Conservation (phyloP, 202 grass and related monocot genomes). For the Panicum virgatum region DNA sequence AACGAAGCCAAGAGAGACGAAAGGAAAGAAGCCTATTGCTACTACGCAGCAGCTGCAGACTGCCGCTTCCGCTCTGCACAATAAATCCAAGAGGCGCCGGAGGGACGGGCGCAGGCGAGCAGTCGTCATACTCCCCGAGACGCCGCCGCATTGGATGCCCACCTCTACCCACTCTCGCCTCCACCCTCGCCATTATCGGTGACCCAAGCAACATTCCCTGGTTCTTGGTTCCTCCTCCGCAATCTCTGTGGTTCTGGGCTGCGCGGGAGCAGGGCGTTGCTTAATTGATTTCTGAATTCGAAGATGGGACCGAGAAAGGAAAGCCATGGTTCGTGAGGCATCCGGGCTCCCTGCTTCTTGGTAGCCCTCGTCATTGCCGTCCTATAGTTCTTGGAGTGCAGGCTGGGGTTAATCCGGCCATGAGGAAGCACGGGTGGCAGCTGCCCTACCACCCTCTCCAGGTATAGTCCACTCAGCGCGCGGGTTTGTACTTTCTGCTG, state of each 20-base stretch:
- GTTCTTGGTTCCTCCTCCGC: slow-evolving; percentile 21
- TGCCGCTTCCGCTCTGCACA: slow-evolving; percentile 5
- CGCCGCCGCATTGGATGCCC: slow-evolving; percentile 55
- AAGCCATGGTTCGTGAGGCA: slow-evolving; percentile 20
- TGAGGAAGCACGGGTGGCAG: slow-evolving; percentile 99
- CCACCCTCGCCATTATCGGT: slow-evolving; percentile 31
- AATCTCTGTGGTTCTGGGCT: background rate
- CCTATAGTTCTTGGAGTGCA: background rate
- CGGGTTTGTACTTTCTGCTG: background rate
- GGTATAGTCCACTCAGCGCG: slow-evolving; percentile 32
- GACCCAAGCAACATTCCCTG: slow-evolving; percentile 27
- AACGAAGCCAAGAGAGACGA: background rate
- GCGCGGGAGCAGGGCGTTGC: background rate
- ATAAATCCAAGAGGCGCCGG: slow-evolving; percentile 41
- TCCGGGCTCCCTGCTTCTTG: slow-evolving; percentile 3
- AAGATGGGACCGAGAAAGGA: background rate
- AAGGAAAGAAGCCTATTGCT: background rate
- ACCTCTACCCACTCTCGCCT: background rate
- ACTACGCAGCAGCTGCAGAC: background rate
- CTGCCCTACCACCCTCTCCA: slow-evolving; percentile 97
- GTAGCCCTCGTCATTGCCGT: slow-evolving; percentile 35
- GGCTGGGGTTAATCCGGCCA: slow-evolving; percentile 20
- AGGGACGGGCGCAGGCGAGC: slow-evolving; percentile 8
- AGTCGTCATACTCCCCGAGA: slow-evolving; percentile 43
- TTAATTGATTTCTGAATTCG: background rate